Evolutionary conservation across 208 protist genomes (phyloP).

Genomic region (Leishmania tarentolae): DNA sequence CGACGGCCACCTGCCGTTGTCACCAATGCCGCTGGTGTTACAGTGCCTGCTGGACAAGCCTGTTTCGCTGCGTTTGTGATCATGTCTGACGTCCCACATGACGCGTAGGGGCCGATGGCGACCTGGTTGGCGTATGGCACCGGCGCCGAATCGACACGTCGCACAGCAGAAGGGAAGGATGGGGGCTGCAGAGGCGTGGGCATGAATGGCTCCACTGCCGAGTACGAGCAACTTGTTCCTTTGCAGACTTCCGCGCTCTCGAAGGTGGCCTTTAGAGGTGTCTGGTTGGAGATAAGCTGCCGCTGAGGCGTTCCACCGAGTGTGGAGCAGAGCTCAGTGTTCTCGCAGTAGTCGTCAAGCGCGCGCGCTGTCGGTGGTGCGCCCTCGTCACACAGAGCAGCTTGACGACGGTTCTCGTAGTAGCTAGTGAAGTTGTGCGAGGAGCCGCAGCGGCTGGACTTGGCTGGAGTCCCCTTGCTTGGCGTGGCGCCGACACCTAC

Average conservation of each 20-base stretch:
- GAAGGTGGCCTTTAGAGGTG: background rate
- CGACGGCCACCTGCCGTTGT: background rate
- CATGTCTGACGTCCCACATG: background rate
- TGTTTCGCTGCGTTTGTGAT: background rate
- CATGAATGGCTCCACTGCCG: constrained; percentile 8
- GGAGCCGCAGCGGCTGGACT: constrained; percentile 5
- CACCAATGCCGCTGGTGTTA: background rate
- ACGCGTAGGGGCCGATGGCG: background rate
- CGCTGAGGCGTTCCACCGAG: background rate
- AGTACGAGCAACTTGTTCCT: background rate
- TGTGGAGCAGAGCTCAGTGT: background rate
- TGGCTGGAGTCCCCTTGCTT: background rate
- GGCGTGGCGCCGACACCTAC: background rate
- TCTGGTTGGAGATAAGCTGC: constrained; percentile 3
- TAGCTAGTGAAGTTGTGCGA: constrained; percentile 52
- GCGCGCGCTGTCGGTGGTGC: constrained; percentile 31
- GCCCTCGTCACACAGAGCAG: background rate
- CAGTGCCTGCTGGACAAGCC: background rate
- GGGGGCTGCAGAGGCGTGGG: constrained; percentile 3
- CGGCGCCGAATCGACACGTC: constrained; percentile 1
- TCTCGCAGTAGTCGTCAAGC: constrained; percentile 4
- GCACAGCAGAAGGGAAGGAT: constrained; percentile 8
- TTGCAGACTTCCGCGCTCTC: background rate
- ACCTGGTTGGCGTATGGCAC: background rate
- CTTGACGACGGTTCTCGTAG: constrained; percentile 23